phyloP scores from a whole-genome alignment of 495 filamentous ascomycete species.

The Daldinia loculata region DNA sequence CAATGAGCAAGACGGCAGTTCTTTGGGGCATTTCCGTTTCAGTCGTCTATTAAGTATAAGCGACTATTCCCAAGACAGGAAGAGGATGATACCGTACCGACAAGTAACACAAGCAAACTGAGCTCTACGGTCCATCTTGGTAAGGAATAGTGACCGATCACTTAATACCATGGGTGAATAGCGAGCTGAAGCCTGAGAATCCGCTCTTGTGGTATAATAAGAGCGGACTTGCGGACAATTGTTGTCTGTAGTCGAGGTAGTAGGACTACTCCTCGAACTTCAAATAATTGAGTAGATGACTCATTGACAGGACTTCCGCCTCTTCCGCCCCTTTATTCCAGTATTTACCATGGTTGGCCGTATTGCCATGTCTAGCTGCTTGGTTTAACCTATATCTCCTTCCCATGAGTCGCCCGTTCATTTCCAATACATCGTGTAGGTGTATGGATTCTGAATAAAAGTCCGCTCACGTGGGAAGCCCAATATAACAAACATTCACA shows the following conservation, averaged over 20 bases:
- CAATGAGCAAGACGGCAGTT: conserved; percentile 51
- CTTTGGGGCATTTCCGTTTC: conserved; percentile 59
- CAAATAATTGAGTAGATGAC: not conserved
- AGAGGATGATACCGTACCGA: conserved; percentile 13
- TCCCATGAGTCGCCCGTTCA: not conserved
- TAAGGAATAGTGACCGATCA: not conserved
- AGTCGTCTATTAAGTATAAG: conserved; percentile 26
- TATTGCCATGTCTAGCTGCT: not conserved
- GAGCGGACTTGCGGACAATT: conserved; percentile 24
- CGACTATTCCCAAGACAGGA: not conserved
- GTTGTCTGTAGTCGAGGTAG: not conserved
- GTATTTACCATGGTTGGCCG: not conserved
- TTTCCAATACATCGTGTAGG: not conserved
- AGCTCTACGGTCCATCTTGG: conserved; percentile 29
- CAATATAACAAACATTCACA: not conserved
- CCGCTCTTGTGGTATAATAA: conserved; percentile 2
- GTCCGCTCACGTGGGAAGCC: conserved; percentile 33
- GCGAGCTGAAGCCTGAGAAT: not conserved
- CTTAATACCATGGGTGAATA: not conserved
- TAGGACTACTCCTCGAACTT: not conserved
- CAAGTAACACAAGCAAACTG: conserved; percentile 34
- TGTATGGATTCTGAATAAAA: not conserved
- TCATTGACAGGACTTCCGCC: not conserved
- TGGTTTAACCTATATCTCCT: not conserved
- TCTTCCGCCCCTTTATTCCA: not conserved